Base-by-base conservation (phyloP, 495 filamentous ascomycete species). In the Xylaria telfairii region DNA sequence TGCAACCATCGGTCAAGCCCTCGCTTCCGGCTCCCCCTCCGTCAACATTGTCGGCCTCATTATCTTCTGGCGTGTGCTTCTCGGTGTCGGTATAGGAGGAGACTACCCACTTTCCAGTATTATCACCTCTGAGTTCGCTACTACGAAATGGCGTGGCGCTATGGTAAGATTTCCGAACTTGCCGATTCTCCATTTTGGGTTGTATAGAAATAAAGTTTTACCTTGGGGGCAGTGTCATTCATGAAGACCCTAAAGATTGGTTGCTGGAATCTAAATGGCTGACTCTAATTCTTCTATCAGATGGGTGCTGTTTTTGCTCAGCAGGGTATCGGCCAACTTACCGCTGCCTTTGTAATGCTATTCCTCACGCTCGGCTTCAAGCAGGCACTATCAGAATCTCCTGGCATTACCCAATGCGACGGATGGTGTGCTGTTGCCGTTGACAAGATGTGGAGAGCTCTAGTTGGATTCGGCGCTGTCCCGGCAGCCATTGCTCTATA, bases 31-130 rank as follows among this genome's bases (percentile, higher is more conserved):
- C 34, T 93, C 92, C n/a, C 84, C 83, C 15, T 87, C 88, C 2
- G 87, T 94, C 65, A 87, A 91, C 39, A 88, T 96, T 65, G 84
- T 91, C 60, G 94, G 93, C 65, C 71, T 95, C 66, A 85, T 96
- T 54, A 88, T 95, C 77, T 97, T 97, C 86, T 97, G 94, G 94
- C 90, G 94, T 79, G 88, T 96, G 0, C 76, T 97, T 9, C 94
- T 95, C 90, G 91, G 92, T 44, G 84, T 93, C 34, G 93, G 93
- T 53, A 95, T 95, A 60, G 93, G 93, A 71, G 92, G 93, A 71
- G 94, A 96, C 79, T 96, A 95, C 75, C 94, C 94, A 0, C 85
- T 97, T 19, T 92, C 90, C 24, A 91, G 91, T 19, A 91, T 96
- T 76, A 97, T 96, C 73, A 94, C 91, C 8, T 92, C 92, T 13